A percentile compares a stretch with the other conserved stretches of the same genome.
phyloP scores from a whole-genome alignment of 2,329 filamentous ascomycete genomes.

The Hymenoscyphus fructigenus region DNA sequence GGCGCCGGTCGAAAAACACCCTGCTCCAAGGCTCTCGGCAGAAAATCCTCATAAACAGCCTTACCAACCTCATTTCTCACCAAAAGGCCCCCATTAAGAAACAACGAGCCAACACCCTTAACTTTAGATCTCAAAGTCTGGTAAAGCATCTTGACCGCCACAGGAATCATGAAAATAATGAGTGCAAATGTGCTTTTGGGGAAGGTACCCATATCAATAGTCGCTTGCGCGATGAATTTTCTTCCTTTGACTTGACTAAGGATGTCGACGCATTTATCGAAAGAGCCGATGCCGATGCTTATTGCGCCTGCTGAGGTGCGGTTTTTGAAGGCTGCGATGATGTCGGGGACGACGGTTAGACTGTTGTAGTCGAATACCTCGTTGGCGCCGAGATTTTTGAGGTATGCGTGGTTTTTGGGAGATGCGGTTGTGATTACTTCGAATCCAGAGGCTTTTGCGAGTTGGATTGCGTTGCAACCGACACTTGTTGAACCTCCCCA shows the following conservation, averaged over 20 bases:
- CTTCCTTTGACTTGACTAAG: background rate
- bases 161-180: background rate
- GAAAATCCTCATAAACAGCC: constrained; percentile 40
- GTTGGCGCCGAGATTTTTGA: constrained; percentile 19
- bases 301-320: background rate
- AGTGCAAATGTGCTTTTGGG: background rate
- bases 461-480: constrained; percentile 47
- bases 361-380: constrained; percentile 30
- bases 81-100: constrained; percentile 12
- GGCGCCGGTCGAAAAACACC: constrained; percentile 40
- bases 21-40: constrained; percentile 39
- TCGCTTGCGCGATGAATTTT: background rate
- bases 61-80: constrained; percentile 19
- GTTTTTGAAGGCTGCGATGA: background rate
- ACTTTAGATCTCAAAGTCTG: constrained; percentile 4
- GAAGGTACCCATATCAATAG: background rate
- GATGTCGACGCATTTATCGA: background rate
- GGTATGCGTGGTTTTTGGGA: constrained; percentile 25
- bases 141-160: background rate
- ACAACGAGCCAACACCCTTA: constrained; percentile 10
- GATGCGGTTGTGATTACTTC: constrained; percentile 46
- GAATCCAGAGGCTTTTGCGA: constrained; percentile 45
- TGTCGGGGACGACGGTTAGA: background rate
- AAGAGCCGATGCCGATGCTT: background rate
- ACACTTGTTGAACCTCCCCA: constrained; percentile 52